Base-by-base conservation (phyloP, 306 rosid species). In the Glycine soja region DNA sequence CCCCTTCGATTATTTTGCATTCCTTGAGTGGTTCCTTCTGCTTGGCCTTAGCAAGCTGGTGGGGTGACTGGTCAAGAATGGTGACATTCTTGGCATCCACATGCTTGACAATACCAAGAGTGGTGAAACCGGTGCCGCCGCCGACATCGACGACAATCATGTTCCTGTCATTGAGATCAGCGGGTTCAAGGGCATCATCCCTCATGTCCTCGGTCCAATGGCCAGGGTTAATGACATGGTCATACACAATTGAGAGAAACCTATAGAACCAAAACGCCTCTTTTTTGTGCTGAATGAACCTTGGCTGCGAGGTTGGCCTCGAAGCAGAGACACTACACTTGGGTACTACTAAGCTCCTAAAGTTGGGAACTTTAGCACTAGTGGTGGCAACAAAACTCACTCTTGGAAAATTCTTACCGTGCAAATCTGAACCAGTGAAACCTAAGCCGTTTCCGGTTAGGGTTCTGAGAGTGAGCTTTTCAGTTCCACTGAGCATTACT, bases 201-300 rank as follows among this genome's bases (percentile, higher is more conserved):
- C 98, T 91, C 97, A 95, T 92, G 67, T 95, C 98, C 87, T 91
- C 98, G 10, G 97, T 92, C 97, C 98, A 95, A 61, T 92, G 97
- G 14, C 97, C 97, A 47, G 98, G 98, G 82, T 95, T 95, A 52
- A 95, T 90, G 36, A 92, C 64, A 76, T 92, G 97, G 85, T 95
- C 97, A 65, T 92, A 95, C 78, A 92, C 97, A 83, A 95, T 90
- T 8, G 97, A 91, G 10, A 95, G 95, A 43, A 95, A 95, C 85
- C 95, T 89, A 65, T 91, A 95, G 83, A 95, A 95, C 98, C 97
- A 95, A 80, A 92, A 95, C 0, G 98, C 98, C 81, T 95, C 97
- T 48, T 95, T 90, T 68, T 95, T 92, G 90, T 95, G 94, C 73
- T 92, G 98, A 14, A 92, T 95, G 84, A 95, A 95, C 92, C 98